A percentile compares a stretch with the other conserved stretches of the same genome.
These are phyloP conservation scores for Hyparrhenia diplandra DNA, from an alignment of 176 grass and related monocot species.

Conservation along the genomic window DNA sequence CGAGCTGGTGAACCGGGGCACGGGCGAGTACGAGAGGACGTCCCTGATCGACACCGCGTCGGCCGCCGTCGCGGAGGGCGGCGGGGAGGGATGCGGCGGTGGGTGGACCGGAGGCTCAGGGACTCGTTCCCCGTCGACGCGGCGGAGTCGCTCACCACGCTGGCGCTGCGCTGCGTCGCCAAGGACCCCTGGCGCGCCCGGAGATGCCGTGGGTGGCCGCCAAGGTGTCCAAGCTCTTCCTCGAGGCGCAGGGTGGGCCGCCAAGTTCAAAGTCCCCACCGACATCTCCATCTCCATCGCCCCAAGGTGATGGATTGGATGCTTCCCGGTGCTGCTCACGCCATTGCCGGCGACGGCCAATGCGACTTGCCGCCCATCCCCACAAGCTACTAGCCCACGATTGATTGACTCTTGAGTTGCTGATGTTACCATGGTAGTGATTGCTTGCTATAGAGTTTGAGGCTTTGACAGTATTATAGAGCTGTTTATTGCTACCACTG, in stretches of 20 bases:
- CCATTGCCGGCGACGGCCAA: neutral
- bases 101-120: conserved; percentile 73
- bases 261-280: conserved; percentile 41
- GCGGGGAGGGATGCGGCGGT: conserved; percentile 57
- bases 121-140: conserved; percentile 63
- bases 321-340: too few relatives aligned
- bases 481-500: neutral
- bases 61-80: conserved; percentile 9
- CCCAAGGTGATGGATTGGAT: conserved; percentile 37
- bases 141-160: conserved; percentile 45
- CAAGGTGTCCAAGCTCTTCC: conserved; percentile 73
- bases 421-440: neutral
- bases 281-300: conserved; percentile 75
- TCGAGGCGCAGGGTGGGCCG: conserved; percentile 63
- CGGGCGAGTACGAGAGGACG: conserved; percentile 46
- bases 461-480: neutral
- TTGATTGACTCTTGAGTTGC: neutral
- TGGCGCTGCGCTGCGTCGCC: conserved; percentile 65
- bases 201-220: conserved; percentile 72
- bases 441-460: neutral
- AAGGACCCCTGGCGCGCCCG: conserved; percentile 44
- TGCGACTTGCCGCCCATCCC: neutral
- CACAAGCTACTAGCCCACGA: too few relatives aligned
- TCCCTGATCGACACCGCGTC: conserved; percentile 69
- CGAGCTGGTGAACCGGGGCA: conserved; percentile 27